A percentile compares a stretch with the other conserved stretches of the same genome.
Conservation (phyloP, 495 filamentous ascomycete species). For the Penicillium cataractarum region DNA sequence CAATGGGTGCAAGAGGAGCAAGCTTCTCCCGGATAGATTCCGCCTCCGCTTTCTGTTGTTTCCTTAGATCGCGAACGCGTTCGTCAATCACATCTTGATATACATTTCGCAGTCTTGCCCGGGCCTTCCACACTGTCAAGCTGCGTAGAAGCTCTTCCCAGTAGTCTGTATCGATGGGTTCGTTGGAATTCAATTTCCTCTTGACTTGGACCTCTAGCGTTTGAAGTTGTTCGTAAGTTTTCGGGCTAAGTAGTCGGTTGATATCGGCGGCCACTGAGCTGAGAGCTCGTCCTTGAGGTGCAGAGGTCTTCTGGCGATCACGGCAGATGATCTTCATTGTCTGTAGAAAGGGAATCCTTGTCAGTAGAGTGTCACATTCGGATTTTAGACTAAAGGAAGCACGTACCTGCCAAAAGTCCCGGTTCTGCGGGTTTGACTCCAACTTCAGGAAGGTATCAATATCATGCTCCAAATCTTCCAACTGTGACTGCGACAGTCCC, state of each 20-base stretch:
- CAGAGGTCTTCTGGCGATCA: slow-evolving; percentile 70
- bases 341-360: slow-evolving; percentile 32
- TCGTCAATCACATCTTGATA: slow-evolving; percentile 78
- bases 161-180: slow-evolving; percentile 94
- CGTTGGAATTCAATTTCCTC: slow-evolving; percentile 80
- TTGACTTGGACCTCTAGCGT: slow-evolving; percentile 82
- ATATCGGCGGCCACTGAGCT: slow-evolving; percentile 85
- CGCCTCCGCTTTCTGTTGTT: slow-evolving; percentile 74
- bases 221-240: slow-evolving; percentile 84
- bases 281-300: slow-evolving; percentile 72
- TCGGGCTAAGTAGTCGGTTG: slow-evolving; percentile 81
- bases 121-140: slow-evolving; percentile 86
- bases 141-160: slow-evolving; percentile 92
- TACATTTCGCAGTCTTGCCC: slow-evolving; percentile 79
- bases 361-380: not conserved
- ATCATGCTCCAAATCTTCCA: slow-evolving; percentile 80
- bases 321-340: slow-evolving; percentile 84
- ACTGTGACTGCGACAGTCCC: slow-evolving; percentile 67
- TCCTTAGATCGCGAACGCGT: slow-evolving; percentile 66
- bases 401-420: slow-evolving; percentile 81
- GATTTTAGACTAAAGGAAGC: not conserved
- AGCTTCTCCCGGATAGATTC: slow-evolving; percentile 61
- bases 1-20: slow-evolving; percentile 43
- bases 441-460: slow-evolving; percentile 83
- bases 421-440: slow-evolving; percentile 75